phyloP scores from a whole-genome alignment of 495 filamentous ascomycete genomes.

The Trichoderma erinaceum region DNA sequence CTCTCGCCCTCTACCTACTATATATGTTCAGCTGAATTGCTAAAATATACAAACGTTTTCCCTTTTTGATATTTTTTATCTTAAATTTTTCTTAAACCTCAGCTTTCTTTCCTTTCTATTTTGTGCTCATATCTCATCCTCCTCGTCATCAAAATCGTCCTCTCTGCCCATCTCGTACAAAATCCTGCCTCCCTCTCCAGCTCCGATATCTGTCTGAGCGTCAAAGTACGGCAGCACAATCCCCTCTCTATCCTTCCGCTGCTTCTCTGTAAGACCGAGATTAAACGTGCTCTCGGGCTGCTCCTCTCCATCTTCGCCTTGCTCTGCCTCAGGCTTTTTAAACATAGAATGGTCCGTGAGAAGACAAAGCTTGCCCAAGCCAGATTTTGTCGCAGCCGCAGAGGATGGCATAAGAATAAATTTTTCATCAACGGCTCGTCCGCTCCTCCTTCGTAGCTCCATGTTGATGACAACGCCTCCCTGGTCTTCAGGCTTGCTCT shows the following conservation, averaged over 20 bases:
- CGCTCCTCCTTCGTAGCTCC: constrained; percentile 76
- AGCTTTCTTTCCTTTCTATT: background rate
- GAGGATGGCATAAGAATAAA: constrained; percentile 58
- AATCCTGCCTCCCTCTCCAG: constrained; percentile 81
- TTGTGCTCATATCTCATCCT: constrained; percentile 75
- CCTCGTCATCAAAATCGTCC: constrained; percentile 98
- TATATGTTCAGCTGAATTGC: too few relatives aligned
- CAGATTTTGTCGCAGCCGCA: constrained; percentile 10
- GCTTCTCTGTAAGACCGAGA: constrained; percentile 81
- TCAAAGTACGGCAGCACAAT: constrained; percentile 93
- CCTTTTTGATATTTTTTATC: background rate
- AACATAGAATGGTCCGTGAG: constrained; percentile 75
- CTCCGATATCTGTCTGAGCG: constrained; percentile 72
- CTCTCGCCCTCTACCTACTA: background rate
- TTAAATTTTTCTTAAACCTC: background rate
- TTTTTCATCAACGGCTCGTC: constrained; percentile 67
- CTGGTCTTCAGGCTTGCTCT: constrained; percentile 23
- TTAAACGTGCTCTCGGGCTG: constrained; percentile 64
- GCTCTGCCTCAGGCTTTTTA: constrained; percentile 34
- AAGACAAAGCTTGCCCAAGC: constrained; percentile 52
- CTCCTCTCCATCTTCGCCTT: constrained; percentile 47
- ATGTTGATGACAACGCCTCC: constrained; percentile 69
- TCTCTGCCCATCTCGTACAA: constrained; percentile 94
- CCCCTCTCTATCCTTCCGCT: constrained; percentile 74
- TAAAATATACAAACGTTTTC: too few relatives aligned